Conservation (phyloP, 2,329 filamentous ascomycete species). For the Fusarium transvaalense region DNA sequence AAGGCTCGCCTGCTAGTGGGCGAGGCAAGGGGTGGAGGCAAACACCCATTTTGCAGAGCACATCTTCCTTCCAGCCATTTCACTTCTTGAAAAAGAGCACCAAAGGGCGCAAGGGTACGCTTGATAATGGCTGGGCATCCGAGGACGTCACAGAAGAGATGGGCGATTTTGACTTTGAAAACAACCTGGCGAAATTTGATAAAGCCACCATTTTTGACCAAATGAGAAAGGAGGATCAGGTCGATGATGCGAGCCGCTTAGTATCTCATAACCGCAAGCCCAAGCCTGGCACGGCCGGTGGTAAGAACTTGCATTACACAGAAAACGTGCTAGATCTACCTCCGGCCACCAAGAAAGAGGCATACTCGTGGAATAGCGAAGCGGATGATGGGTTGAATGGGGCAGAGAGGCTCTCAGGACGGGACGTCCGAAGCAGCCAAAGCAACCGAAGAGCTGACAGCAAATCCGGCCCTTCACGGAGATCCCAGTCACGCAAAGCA, state of each 20-base stretch:
- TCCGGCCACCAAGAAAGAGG: slow-evolving; percentile 55
- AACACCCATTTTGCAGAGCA: slow-evolving; percentile 71
- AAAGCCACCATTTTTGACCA: slow-evolving; percentile 92
- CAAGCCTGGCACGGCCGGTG: slow-evolving; percentile 78
- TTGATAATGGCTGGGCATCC: slow-evolving; percentile 90
- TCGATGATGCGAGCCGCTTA: slow-evolving; percentile 90
- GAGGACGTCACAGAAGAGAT: slow-evolving; percentile 96
- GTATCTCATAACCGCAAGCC: slow-evolving; percentile 85
- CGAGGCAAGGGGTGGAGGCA: slow-evolving; percentile 70
- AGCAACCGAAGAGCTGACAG: slow-evolving; percentile 65
- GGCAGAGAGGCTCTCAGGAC: slow-evolving; percentile 61
- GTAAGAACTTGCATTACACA: slow-evolving; percentile 90
- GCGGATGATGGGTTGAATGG: slow-evolving; percentile 70
- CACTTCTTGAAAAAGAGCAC: slow-evolving; percentile 69
- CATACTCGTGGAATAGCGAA: slow-evolving; percentile 80
- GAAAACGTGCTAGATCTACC: slow-evolving; percentile 88
- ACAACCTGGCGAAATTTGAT: slow-evolving; percentile 92
- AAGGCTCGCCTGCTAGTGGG: slow-evolving; percentile 48
- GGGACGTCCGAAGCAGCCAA: slow-evolving; percentile 65
- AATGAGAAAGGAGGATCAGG: slow-evolving; percentile 87
- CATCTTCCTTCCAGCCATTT: slow-evolving; percentile 72
- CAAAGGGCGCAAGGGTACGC: slow-evolving; percentile 58
- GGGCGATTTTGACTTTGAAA: slow-evolving; percentile 94
- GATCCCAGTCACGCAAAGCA: slow-evolving; percentile 70
- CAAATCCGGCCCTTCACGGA: slow-evolving; percentile 61